A percentile compares a stretch with the other conserved stretches of the same genome.
phyloP scores from a whole-genome alignment of 768 basidiomycete species.

The Mycena olivaceomarginata region DNA sequence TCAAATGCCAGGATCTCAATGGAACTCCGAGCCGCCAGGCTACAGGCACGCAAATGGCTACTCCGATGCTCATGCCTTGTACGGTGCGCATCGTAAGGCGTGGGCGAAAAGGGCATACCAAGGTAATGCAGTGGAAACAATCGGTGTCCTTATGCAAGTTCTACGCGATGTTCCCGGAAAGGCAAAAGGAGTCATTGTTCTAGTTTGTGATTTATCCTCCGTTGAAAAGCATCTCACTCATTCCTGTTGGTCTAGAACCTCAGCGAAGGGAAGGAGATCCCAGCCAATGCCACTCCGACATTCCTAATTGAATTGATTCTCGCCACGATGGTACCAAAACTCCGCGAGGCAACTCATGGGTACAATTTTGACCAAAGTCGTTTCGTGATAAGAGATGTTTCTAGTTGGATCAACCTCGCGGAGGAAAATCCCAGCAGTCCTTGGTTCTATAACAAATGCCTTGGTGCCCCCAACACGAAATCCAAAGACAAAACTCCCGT shows the following conservation, averaged over 20 bases:
- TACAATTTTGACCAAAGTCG: constrained; percentile 1
- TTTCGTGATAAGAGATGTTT: constrained; percentile 11
- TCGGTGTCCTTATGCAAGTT: constrained; percentile 12
- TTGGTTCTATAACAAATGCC: constrained; percentile 10
- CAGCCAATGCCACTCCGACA: not conserved
- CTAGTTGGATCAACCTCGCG: constrained; percentile 7
- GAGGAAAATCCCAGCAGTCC: not conserved
- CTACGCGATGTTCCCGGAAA: constrained; percentile 10
- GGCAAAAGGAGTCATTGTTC: not conserved
- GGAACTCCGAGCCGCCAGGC: not conserved
- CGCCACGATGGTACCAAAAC: not conserved
- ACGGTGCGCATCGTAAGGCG: not conserved
- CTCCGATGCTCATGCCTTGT: constrained; percentile 2
- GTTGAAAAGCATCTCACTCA: not conserved
- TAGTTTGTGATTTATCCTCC: not conserved
- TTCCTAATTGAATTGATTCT: not conserved
- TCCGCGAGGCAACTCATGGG: not conserved
- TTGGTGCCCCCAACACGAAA: not conserved
- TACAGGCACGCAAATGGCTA: constrained; percentile 1
- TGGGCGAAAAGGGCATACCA: constrained; percentile 10
- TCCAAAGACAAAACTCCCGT: constrained; percentile 3
- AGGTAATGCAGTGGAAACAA: not conserved
- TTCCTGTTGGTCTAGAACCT: constrained; percentile 11
- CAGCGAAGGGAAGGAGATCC: constrained; percentile 17
- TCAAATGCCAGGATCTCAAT: not conserved